Base-by-base conservation (phyloP, 805 yeast species). In the Zygotorulaspora sp. region DNA sequence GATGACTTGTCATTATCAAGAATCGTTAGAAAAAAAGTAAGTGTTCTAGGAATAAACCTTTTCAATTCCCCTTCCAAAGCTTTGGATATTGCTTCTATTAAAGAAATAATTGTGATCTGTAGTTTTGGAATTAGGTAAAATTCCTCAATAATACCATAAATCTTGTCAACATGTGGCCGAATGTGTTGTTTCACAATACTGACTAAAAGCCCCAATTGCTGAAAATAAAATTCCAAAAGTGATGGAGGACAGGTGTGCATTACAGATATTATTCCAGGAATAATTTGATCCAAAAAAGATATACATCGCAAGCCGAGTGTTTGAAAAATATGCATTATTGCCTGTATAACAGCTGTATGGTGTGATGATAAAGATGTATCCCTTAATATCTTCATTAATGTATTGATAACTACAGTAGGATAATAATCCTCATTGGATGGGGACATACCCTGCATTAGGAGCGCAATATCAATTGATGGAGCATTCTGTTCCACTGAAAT, bases 31-130 rank as follows among this genome's bases (percentile, higher is more conserved):
- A 92, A 70, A 28, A 85, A 65, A 0, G 92, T 85, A 28, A 92
- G 69, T 2, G 92, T 76, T 17, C 78, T 78, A 1, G 96, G 84
- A 42, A 92, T 67, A 55, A 82, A 81, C 58, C 80, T 71, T 50
- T 87, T 92, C 66, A 92, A 92, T 55, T 92, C 98, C 6, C 95
- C 94, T 40, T 87, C 95, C 34, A 92, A 66, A 0, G 97, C 88
- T 36, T 74, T 76, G 0, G 96, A 84, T 20, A 92, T 76, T 3
- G 88, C 77, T 55, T 90, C 97, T 15, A 89, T 76, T 22, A 90
- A 73, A 16, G 80, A 76, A 25, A 92, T 76, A 15, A 90, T 82
- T 0, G 89, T 83, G 3, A 79, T 79, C 54, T 89, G 95, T 32
- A 89, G 65, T 38, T 78, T 70, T 13, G 78, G 72, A 15, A 67